Evolutionary conservation across 768 basidiomycete species (phyloP), one percentile per base, ranked within the genome.

Genomic region (Favolaschia claudopus): DNA sequence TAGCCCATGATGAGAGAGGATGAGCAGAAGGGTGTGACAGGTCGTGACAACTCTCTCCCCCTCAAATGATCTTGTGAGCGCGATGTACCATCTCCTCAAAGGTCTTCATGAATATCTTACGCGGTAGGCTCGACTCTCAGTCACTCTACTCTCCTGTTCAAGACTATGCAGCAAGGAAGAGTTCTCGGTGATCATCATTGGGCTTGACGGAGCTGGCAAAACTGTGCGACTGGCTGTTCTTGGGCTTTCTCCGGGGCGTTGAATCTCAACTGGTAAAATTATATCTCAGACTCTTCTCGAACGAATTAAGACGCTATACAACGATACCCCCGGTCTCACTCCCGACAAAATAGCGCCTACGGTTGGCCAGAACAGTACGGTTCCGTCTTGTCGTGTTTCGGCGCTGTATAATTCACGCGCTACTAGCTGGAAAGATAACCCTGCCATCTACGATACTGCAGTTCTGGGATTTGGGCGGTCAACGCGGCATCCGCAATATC

Each of bases 391-490:
- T 20, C 19, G 27, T 22, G 38, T 4, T 22, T 28, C 50, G 13
- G 40, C 27, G 14, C 32, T 22, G 14, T 38, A 9, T 12, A 19
- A 47, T 28, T 27, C 37, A 48, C 1, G 22, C 20, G 7, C 14
- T 29, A 27, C 32, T 27, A 97, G 96, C 92, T 73, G 97, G 96
- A 34, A 93, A 93, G 71, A 95, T 99, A 58, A 89, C 88, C 0
- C 82, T 99, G 5, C 94, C 97, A 0, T 96, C 95, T 0, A 95
- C 95, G 0, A 91, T 96, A 27, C 85, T 99, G 25, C 93, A 94
- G 69, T 98, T 99, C 81, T 97, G 95, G 88, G 97, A 99, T 70
- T 82, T 99, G 10, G 96, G 97, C 12, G 96, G 96, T 0, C 96
- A 99, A 70, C 81, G 90, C 1, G 95, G 96, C 22, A 96, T 99